Conservation (phyloP, 805 yeast genomes). For the Soucietia sequanensis region DNA sequence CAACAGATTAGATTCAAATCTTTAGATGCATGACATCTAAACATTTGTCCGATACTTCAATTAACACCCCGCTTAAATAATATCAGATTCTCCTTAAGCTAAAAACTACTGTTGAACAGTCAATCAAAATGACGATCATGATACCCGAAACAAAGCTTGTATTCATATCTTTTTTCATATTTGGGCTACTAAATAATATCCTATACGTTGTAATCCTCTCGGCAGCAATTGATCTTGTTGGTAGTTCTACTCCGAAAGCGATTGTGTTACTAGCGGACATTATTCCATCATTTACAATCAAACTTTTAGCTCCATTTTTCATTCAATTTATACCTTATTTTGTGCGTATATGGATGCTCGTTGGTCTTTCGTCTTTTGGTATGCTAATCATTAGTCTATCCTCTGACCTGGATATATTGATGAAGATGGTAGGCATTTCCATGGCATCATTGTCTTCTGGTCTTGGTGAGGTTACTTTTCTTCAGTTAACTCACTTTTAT, state of each 20-base stretch:
- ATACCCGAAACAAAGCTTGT: constrained; percentile 11
- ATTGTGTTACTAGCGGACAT: constrained; percentile 83
- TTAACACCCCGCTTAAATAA: background rate
- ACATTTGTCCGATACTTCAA: background rate
- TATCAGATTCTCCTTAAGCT: too few species aligned
- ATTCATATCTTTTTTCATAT: constrained; percentile 66
- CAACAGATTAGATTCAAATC: too few species aligned
- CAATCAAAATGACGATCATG: constrained; percentile 3
- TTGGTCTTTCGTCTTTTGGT: constrained; percentile 62
- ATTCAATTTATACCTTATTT: constrained; percentile 64
- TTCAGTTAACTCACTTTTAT: constrained; percentile 82
- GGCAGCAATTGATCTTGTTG: constrained; percentile 91
- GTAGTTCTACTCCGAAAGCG: constrained; percentile 80
- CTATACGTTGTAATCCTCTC: constrained; percentile 87
- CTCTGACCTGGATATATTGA: constrained; percentile 22
- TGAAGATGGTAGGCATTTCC: constrained; percentile 64
- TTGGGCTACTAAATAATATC: constrained; percentile 86
- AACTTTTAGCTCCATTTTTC: constrained; percentile 75
- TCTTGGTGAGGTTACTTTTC: constrained; percentile 83
- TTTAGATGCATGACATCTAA: too few species aligned
- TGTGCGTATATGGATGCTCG: constrained; percentile 52
- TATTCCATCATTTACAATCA: constrained; percentile 73
- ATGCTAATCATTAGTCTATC: constrained; percentile 65
- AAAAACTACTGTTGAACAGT: too few species aligned
- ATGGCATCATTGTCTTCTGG: constrained; percentile 87